phyloP scores from a whole-genome alignment of 768 basidiomycete genomes.

The Suillus clintonianus region DNA sequence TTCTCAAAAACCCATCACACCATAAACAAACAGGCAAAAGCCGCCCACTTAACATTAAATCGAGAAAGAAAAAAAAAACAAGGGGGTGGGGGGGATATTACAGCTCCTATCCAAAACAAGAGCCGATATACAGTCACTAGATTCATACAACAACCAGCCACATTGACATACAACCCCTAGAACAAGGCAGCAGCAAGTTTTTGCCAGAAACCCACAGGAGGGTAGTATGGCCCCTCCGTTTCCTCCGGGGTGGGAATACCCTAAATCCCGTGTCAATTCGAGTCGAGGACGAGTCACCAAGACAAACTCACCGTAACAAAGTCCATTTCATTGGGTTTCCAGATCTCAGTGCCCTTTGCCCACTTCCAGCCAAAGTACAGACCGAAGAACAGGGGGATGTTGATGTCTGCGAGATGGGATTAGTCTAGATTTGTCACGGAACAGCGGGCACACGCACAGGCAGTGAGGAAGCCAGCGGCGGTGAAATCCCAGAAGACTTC shows the following conservation, averaged over 20 bases:
- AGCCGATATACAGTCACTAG: not conserved
- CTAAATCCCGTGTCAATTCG: not conserved
- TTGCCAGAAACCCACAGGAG: slow-evolving; percentile 9
- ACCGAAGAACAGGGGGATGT: slow-evolving; percentile 21
- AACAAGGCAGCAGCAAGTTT: slow-evolving; percentile 10
- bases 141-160: not conserved
- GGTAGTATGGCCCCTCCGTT: slow-evolving; percentile 12
- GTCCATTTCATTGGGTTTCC: slow-evolving; percentile 69
- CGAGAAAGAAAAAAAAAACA: not conserved
- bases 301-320: slow-evolving; percentile 58
- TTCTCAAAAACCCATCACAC: not conserved
- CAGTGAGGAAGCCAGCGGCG: slow-evolving; percentile 50
- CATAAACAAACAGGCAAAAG: not conserved
- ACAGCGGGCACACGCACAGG: slow-evolving; percentile 34
- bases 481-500: slow-evolving; percentile 64
- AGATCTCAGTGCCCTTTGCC: slow-evolving; percentile 27
- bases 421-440: not conserved
- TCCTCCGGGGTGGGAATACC: slow-evolving; percentile 13
- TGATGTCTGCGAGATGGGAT: slow-evolving; percentile 35
- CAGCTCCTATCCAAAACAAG: not conserved
- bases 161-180: not conserved
- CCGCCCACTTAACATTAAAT: not conserved
- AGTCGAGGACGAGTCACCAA: not conserved
- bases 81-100: too few relatives aligned
- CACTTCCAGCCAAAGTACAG: slow-evolving; percentile 27